phyloP scores from a whole-genome alignment of 2,329 filamentous ascomycete genomes.

The Talaromyces sp. region DNA sequence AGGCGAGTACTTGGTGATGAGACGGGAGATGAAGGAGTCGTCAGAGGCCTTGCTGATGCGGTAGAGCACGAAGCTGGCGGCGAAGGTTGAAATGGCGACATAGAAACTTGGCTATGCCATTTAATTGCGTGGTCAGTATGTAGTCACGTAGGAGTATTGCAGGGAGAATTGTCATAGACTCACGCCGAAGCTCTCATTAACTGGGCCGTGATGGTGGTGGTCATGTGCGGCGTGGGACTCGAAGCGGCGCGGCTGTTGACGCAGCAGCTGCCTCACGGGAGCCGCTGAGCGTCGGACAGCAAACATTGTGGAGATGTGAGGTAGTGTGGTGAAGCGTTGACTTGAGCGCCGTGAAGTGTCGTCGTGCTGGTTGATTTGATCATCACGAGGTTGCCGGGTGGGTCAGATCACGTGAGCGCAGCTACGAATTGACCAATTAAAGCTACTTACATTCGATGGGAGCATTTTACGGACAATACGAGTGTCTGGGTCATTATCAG shows the following conservation, averaged over 20 bases:
- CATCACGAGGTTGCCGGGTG: constrained; percentile 9
- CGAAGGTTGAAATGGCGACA: constrained; percentile 43
- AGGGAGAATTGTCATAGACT: constrained; percentile 22
- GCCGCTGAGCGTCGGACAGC: constrained; percentile 40
- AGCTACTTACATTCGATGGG: neutral
- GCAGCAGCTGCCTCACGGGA: constrained; percentile 33
- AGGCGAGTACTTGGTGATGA: constrained; percentile 56
- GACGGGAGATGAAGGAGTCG: constrained; percentile 40
- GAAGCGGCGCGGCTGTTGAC: constrained; percentile 44
- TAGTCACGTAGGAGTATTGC: neutral
- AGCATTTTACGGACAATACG: neutral
- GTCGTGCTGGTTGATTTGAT: constrained; percentile 20
- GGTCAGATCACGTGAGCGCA: neutral
- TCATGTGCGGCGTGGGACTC: constrained; percentile 41
- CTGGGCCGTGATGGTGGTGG: constrained; percentile 40
- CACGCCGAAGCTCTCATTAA: constrained; percentile 48
- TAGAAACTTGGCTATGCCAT: constrained; percentile 47
- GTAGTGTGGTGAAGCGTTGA: constrained; percentile 22
- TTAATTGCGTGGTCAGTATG: neutral
- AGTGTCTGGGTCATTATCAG: neutral
- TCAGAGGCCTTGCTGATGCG: constrained; percentile 37
- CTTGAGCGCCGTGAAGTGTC: neutral
- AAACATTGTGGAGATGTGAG: constrained; percentile 36
- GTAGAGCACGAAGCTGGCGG: constrained; percentile 44
- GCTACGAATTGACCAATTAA: constrained; percentile 4